Evolutionary conservation across 352 stramenopile genomes (phyloP), one percentile per base, ranked within the genome.

Genomic region (Phytophthora agathidicida): DNA sequence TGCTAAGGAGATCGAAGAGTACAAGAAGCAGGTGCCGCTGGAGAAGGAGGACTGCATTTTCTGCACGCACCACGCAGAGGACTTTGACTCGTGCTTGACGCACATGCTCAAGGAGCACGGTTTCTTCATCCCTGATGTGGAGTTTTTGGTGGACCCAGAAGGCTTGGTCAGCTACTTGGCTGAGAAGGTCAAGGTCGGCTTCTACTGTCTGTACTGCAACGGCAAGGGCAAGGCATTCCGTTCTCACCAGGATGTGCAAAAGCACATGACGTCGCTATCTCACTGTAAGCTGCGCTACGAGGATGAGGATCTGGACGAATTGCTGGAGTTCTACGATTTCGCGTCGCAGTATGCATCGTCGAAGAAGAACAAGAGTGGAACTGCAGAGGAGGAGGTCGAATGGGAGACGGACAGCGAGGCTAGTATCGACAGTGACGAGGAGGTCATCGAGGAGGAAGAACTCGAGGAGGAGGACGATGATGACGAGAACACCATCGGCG

Each of bases 131-230:
- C 96, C 96, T 5, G 96, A 99, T 65, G 65, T 90, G 32, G 94
- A 98, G 62, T 98, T 93, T 65, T 63, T 97, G 22, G 66, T 83
- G 6, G 94, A 99, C 63, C 35, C 94, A 9, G 79, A 96, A 58
- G 96, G 95, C 0, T 71, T 98, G 17, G 61, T 98, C 2, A 80
- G 77, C 36, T 99, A 99, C 73, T 80, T 97, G 60, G 86, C 93
- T 6, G 92, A 98, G 71, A 99, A 99, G 71, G 89, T 98, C 59
- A 98, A 98, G 68, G 71, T 98, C 2, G 95, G 95, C 11, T 93
- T 97, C 45, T 89, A 91, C 44, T 99, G 96, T 62, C 73, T 99
- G 42, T 98, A 97, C 68, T 99, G 96, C 70, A 96, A 98, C 61
- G 86, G 86, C 35, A 91, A 93, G 57, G 86, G 88, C 46, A 91